Conservation (phyloP, 73 alveolate genomes). For the Blepharisma japonicum region DNA sequence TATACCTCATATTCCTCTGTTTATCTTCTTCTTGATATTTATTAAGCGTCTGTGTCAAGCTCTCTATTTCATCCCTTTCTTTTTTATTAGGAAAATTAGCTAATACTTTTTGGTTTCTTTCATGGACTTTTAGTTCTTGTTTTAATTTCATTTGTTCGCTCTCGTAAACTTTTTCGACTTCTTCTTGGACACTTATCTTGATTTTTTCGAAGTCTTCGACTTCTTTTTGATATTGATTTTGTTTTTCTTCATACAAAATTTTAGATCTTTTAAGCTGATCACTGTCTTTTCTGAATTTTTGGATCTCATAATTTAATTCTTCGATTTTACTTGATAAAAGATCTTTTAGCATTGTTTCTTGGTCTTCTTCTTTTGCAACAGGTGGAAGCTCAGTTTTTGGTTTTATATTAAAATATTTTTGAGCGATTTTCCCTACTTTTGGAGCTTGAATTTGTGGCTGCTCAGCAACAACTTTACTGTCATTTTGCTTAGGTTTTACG, state of each 20-base stretch:
- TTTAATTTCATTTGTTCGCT: slow-evolving; percentile 24
- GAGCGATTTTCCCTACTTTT: not conserved
- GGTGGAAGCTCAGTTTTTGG: not conserved
- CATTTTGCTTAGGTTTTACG: not conserved
- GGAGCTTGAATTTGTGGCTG: not conserved
- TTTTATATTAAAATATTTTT: not conserved
- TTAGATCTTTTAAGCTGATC: not conserved
- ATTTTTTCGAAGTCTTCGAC: slow-evolving; percentile 41
- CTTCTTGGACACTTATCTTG: not conserved
- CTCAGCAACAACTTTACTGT: not conserved
- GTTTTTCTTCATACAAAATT: not conserved
- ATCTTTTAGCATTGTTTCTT: not conserved
- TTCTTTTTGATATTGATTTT: slow-evolving; percentile 23
- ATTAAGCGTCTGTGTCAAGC: not conserved
- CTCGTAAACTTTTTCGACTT: not conserved
- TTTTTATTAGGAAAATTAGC: not conserved
- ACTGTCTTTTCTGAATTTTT: slow-evolving; percentile 5
- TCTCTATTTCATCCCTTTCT: slow-evolving; percentile 30
- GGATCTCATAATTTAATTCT: not conserved
- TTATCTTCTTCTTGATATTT: slow-evolving; percentile 23
- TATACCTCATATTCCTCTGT: not conserved
- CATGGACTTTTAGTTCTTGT: slow-evolving; percentile 26
- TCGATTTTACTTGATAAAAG: not conserved
- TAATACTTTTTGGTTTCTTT: slow-evolving; percentile 6
- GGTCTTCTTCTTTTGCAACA: not conserved